Base-by-base conservation (phyloP, 345 rosid species). In the Populus tremula region DNA sequence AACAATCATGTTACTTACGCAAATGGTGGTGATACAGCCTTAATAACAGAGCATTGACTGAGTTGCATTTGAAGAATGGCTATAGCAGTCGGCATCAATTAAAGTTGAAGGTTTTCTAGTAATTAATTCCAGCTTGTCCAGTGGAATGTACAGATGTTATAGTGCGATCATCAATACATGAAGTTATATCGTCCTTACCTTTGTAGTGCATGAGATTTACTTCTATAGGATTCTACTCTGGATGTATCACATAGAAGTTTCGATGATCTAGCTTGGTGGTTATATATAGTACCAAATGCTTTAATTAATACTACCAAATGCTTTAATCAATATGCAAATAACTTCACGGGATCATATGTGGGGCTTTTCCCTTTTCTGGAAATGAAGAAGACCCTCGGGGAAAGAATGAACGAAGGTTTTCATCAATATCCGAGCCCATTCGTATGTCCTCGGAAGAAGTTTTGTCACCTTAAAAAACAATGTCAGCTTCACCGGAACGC, bases 111-210 rank as follows among this genome's bases (percentile, higher is more conserved):
- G 66, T 84, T 63, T 66, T 74, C 33, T 74, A 72, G 79, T 56
- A 72, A 68, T 67, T 77, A 74, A 59, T 39, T 74, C 71, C 81
- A 69, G 76, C 75, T 71, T 78, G 71, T 64, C 81, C 47, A 67
- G 27, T 80, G 63, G 78, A 75, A 82, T 87, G 88, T 87, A 87
- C 85, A 87, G 90, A 82, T 85, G 35, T 41, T 81, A 82, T 84
- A 85, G 83, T 72, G 79, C 78, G 76, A 74, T 84, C 12, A 77
- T 84, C 75, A 78, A 82, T 82, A 84, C 71, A 77, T 71, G 82
- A 77, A 82, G 82, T 64, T 63, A 25, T 68, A 79, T 77, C 70
- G 45, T 67, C 75, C 41, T 74, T 66, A 25, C 70, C 53, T 29
- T 71, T 47, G 6, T 43, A 63, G 74, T 25, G 62, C 79, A 53